These are phyloP conservation scores for Cardamine resedifolia DNA, from an alignment of 345 rosid species.

Conservation along the genomic window DNA sequence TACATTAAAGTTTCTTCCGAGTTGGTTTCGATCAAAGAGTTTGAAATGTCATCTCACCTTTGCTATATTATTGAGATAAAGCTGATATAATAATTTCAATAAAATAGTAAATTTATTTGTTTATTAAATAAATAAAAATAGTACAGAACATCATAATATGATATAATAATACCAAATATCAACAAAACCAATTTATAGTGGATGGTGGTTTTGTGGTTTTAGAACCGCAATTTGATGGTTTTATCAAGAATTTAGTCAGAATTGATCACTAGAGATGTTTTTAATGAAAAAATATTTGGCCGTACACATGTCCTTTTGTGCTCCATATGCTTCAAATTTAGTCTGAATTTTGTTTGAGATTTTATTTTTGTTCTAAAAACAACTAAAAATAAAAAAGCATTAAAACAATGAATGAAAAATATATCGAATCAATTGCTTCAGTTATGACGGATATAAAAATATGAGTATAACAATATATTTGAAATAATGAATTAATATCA, in stretches of 20 bases:
- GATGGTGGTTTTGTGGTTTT: too few species aligned
- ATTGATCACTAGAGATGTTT: too few species aligned
- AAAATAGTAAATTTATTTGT: too few species aligned
- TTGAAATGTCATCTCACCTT: too few species aligned
- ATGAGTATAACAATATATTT: neutral
- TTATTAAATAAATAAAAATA: neutral
- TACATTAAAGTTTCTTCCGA: too few species aligned
- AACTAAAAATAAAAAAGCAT: neutral
- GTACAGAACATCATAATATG: neutral
- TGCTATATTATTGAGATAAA: neutral
- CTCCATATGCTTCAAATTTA: neutral
- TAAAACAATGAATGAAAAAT: conserved; percentile 1
- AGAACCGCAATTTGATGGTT: too few species aligned
- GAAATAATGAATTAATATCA: neutral
- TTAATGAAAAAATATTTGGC: too few species aligned
- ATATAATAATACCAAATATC: neutral
- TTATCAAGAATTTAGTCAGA: too few species aligned
- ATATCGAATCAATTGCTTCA: conserved; percentile 17
- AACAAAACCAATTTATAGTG: neutral
- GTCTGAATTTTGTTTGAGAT: neutral
- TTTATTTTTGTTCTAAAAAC: neutral
- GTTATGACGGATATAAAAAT: neutral
- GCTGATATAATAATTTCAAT: neutral
- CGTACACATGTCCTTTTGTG: too few species aligned
- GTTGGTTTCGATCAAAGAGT: too few species aligned